Evolutionary conservation across 1,284 basidiomycete species (phyloP), one percentile per base, ranked within the genome.

Genomic region (Macrocystidia cucumis): DNA sequence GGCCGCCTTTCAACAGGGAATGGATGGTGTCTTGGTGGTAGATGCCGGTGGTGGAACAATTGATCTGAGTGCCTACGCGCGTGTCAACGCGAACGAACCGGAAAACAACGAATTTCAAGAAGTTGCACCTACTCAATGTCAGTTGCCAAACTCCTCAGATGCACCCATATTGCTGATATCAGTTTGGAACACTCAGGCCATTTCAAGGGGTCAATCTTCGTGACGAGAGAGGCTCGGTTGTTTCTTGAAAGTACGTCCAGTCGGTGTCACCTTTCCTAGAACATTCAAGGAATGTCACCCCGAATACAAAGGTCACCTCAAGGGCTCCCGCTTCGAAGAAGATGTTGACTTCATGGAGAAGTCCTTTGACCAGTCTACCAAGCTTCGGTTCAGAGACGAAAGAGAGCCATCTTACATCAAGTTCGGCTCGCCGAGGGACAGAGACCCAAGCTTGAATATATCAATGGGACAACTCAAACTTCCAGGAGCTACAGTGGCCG

Each of bases 41-140:
- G 73, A 77, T 45, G 72, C 71, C 0, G 73, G 73, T 2, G 74
- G 74, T 17, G 74, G 74, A 1, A 77, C 72, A 0, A 52, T 77
- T 3, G 74, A 76, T 34, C 41, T 75, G 16, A 72, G 67, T 42
- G n/a, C n/a, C n/a, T n/a, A n/a, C n/a, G n/a, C 21, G n/a, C n/a
- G n/a, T n/a, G n/a, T n/a, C n/a, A n/a, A n/a, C n/a, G n/a, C n/a
- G n/a, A n/a, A n/a, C n/a, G n/a, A 38, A 14, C 27, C 34, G 16
- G 22, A 32, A 26, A 16, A 29, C 18, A 6, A 11, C 20, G 17
- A 23, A 1, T 44, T 44, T 20, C 37, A 41, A 20, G 42, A 44
- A 30, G 27, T 41, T 27, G 35, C 42, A n/a, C n/a, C 42, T 12
- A 24, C 42, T 29, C 32, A 44, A 21, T 41, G 42, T 44, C 30